Evolutionary conservation across 2,329 filamentous ascomycete genomes (phyloP), one percentile per base, ranked within the genome.

Genomic region (Clonostachys rhizophaga): DNA sequence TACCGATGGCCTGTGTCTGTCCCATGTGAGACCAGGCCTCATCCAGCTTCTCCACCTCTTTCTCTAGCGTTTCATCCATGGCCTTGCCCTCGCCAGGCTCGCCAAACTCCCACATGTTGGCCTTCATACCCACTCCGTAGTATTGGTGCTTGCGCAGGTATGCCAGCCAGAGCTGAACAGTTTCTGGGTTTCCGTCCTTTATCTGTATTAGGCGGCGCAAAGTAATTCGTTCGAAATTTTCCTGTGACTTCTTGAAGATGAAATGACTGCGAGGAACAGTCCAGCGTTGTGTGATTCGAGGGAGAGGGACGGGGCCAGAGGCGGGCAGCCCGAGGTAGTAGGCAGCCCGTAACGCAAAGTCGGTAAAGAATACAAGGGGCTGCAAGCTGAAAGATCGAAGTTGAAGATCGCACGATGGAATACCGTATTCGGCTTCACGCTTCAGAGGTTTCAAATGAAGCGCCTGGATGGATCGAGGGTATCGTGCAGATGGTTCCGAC

Each of bases 121-220:
- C 94, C 78, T 99, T 99, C 91, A 99, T 95, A 58, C 94, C 94
- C 39, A 97, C 86, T n/a, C 94, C 94, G 56, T 95, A 89, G 64
- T 94, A 95, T 40, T 91, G 89, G 63, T 96, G 87, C 69, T 95
- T 95, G 61, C 88, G 82, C 61, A 99, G 66, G 63, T 95, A 97
- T 0, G 90, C 91, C 49, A 99, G 72, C 94, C 94, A 99, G 30
- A 91, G 68, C 67, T 95, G 87, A 35, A 99, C 91, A 1, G 84
- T 86, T 64, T 96, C 89, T 1, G 91, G 84, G 59, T 96, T 79
- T 1, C 91, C 94, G 61, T 97, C 94, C 54, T 89, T 86, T 60
- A 99, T 94, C 68, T 96, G 91, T 45, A 99, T 91, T 58, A 96
- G 67, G 13, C 94, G 77, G 47, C 91, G 81, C 58, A 91, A 69